These are phyloP conservation scores for Danielozyma ontarioensis DNA, from an alignment of 805 yeast genomes.

Conservation along the genomic window DNA sequence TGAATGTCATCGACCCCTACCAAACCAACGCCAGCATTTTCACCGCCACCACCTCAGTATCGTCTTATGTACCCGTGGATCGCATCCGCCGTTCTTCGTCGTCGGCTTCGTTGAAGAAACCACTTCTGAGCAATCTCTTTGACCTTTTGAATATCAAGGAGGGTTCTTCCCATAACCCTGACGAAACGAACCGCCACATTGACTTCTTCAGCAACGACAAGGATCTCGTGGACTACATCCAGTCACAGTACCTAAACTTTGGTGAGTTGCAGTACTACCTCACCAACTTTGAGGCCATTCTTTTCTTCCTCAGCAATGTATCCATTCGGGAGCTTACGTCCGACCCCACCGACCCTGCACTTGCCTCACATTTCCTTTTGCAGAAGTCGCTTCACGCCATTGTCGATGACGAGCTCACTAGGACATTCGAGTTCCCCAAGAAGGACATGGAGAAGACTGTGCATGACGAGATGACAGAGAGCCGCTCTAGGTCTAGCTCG, in stretches of 20 bases:
- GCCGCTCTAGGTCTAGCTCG: constrained; percentile 35
- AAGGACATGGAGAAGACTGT: constrained; percentile 1
- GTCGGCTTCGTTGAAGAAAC: background rate
- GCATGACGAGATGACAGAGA: constrained; percentile 3
- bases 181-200: constrained; percentile 1
- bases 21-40: constrained; percentile 11
- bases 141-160: constrained; percentile 26
- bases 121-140: constrained; percentile 15
- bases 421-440: constrained; percentile 23
- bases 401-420: constrained; percentile 24
- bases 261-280: constrained; percentile 36
- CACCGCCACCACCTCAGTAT: constrained; percentile 7
- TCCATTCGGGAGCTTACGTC: constrained; percentile 23
- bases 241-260: constrained; percentile 23
- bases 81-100: constrained; percentile 3
- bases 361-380: constrained; percentile 13
- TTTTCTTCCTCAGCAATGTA: constrained; percentile 31
- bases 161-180: background rate
- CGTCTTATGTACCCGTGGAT: constrained; percentile 10
- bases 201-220: constrained; percentile 27
- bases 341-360: constrained; percentile 1
- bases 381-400: constrained; percentile 20
- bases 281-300: constrained; percentile 39
- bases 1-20: constrained; percentile 28
- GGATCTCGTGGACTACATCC: constrained; percentile 23